These are phyloP conservation scores for Nitzschia inconspicua DNA, from an alignment of 108 stramenopile genomes.

Conservation along the genomic window DNA sequence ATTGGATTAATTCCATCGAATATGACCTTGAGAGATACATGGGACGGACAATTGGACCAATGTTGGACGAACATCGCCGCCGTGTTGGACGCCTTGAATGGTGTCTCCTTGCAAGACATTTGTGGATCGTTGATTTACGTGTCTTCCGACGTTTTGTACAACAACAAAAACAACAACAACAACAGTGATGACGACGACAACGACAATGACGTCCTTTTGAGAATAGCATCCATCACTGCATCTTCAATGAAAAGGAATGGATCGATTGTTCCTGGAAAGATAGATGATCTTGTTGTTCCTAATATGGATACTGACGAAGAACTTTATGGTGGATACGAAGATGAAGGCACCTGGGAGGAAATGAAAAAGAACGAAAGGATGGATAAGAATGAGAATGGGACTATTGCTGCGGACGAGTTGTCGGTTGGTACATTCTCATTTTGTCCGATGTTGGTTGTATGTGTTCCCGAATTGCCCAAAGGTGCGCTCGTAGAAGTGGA, in stretches of 20 bases:
- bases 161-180: constrained; percentile 1
- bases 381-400: background rate
- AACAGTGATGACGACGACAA: background rate
- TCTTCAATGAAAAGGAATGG: constrained; percentile 50
- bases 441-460: constrained; percentile 68
- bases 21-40: constrained; percentile 70
- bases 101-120: constrained; percentile 51
- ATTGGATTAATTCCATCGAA: constrained; percentile 87
- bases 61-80: constrained; percentile 83
- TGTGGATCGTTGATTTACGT: constrained; percentile 68
- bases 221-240: constrained; percentile 35
- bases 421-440: constrained; percentile 1
- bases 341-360: constrained; percentile 74
- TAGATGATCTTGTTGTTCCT: constrained; percentile 53
- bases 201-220: background rate
- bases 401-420: background rate
- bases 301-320: constrained; percentile 51
- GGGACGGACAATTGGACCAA: constrained; percentile 66
- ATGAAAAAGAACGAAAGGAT: constrained; percentile 28
- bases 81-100: constrained; percentile 75
- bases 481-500: constrained; percentile 78
- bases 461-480: constrained; percentile 77
- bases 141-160: constrained; percentile 16
- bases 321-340: constrained; percentile 77
- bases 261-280: constrained; percentile 50